Evolutionary conservation across 345 rosid species (phyloP).

Genomic region (Moricandia arvensis): DNA sequence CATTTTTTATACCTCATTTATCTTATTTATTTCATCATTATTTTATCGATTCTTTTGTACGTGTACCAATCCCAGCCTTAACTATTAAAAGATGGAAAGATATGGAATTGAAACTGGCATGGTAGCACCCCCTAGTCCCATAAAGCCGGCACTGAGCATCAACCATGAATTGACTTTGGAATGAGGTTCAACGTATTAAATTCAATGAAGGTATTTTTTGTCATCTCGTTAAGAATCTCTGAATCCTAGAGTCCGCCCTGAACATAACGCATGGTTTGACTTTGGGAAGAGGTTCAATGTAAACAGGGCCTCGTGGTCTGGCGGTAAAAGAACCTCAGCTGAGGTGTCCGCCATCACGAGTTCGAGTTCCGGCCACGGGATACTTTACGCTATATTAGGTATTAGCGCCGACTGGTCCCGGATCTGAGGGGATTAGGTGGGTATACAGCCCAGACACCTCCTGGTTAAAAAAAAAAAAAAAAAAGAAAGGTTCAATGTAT

Average conservation of each 20-base stretch:
- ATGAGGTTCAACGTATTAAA: background rate
- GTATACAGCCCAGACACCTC: too few relatives aligned
- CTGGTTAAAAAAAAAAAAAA: too few relatives aligned
- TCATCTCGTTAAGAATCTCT: background rate
- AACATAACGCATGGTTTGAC: background rate
- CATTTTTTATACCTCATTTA: too few relatives aligned
- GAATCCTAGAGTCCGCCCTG: background rate
- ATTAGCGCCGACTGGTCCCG: too few relatives aligned
- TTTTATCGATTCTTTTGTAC: background rate
- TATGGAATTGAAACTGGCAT: background rate
- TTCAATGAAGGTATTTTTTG: background rate
- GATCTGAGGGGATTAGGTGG: too few relatives aligned
- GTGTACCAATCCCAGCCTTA: background rate
- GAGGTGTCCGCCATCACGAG: too few relatives aligned
- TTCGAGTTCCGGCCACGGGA: too few relatives aligned
- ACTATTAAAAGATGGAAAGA: background rate
- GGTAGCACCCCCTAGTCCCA: background rate
- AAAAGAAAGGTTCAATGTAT: conserved; percentile 15
- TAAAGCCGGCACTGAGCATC: background rate
- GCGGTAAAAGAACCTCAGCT: too few relatives aligned
- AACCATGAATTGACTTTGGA: background rate
- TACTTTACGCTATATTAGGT: too few relatives aligned
- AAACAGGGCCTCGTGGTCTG: background rate
- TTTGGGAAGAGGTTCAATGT: conserved; percentile 22
- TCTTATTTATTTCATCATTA: too few relatives aligned